These are phyloP conservation scores for Myxozyma nipponensis DNA, from an alignment of 805 yeast species.

Conservation along the genomic window DNA sequence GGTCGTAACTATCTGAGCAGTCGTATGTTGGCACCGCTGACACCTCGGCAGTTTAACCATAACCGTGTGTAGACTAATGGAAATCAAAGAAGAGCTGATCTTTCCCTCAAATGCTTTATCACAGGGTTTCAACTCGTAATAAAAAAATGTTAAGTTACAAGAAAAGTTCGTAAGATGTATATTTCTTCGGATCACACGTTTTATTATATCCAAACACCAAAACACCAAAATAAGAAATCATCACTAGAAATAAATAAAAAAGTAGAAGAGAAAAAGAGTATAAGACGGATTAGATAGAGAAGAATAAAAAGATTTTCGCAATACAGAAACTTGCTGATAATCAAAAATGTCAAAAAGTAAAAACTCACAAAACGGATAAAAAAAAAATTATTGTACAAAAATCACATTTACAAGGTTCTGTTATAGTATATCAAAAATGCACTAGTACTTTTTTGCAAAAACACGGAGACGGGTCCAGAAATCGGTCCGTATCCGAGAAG, in stretches of 20 bases:
- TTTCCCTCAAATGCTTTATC: not conserved
- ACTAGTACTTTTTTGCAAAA: not conserved
- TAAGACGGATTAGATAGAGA: not conserved
- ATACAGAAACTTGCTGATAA: not conserved
- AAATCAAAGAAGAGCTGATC: no score
- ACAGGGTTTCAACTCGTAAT: not conserved
- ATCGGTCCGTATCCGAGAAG: no score
- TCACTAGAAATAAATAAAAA: not conserved
- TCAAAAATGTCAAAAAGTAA: not conserved
- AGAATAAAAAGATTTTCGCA: not conserved
- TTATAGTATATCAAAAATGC: no score
- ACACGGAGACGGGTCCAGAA: not conserved
- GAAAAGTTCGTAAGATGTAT: not conserved
- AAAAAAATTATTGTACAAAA: constrained; percentile 1
- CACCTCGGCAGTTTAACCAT: not conserved
- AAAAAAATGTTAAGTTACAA: constrained; percentile 1
- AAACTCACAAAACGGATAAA: not conserved
- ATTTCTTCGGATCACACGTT: not conserved
- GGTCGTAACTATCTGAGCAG: not conserved
- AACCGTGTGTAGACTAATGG: no score
- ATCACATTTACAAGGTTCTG: no score
- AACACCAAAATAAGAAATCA: constrained; percentile 13
- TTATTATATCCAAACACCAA: constrained; percentile 16
- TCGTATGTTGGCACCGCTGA: not conserved
- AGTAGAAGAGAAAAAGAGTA: not conserved